phyloP scores from a whole-genome alignment of 2,329 filamentous ascomycete species.

The Pseudogymnoascus sp. region DNA sequence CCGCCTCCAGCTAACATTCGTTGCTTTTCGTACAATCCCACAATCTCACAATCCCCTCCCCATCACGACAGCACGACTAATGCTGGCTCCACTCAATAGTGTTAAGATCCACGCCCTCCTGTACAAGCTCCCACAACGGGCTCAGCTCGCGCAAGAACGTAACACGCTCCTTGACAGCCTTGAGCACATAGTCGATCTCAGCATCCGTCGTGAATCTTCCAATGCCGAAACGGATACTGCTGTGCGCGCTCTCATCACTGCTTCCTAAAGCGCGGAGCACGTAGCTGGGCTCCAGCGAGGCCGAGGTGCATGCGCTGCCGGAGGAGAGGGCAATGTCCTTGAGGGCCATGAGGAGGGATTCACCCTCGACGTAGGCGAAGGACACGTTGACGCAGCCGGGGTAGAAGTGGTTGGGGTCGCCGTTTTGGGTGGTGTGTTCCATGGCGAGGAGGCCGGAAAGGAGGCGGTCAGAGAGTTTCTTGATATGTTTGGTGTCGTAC shows the following conservation, averaged over 20 bases:
- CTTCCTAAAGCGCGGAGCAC: conserved; percentile 89
- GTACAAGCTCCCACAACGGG: conserved; percentile 93
- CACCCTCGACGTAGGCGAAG: conserved; percentile 96
- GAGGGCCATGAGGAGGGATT: conserved; percentile 94
- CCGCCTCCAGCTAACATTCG: neutral
- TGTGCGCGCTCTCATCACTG: conserved; percentile 95
- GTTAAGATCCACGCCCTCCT: conserved; percentile 90
- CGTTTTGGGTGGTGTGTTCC: conserved; percentile 90
- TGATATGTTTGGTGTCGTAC: conserved; percentile 88
- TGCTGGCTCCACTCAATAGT: conserved; percentile 99
- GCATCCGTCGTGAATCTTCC: conserved; percentile 90
- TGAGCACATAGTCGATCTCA: conserved; percentile 95
- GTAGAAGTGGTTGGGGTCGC: conserved; percentile 75
- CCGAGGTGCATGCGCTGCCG: conserved; percentile 93
- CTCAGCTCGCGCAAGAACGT: conserved; percentile 90
- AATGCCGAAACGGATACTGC: conserved; percentile 95
- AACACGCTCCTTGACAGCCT: conserved; percentile 85
- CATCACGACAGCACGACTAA: conserved; percentile 34
- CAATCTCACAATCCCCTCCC: neutral
- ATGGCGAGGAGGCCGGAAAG: conserved; percentile 74
- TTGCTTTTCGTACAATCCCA: neutral
- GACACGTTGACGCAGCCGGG: conserved; percentile 97
- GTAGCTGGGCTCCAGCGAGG: conserved; percentile 92
- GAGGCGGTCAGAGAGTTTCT: conserved; percentile 73
- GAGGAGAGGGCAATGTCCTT: conserved; percentile 98